Evolutionary conservation across 805 yeast species (phyloP), one percentile per base, ranked within the genome.

Genomic region (Maudiozyma bulderi): DNA sequence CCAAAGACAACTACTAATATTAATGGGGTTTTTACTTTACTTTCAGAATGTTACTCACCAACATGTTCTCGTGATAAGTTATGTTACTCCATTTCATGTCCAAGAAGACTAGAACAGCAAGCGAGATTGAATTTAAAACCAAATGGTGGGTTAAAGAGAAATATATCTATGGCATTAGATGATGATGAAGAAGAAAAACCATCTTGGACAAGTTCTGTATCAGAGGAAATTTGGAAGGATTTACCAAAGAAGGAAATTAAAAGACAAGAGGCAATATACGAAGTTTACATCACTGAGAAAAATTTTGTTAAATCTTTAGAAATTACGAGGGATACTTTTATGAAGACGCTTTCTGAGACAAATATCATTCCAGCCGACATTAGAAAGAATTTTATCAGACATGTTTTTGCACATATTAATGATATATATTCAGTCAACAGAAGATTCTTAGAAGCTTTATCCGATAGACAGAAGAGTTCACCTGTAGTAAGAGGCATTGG

Each of bases 41-140:
- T 93, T 53, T 86, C 97, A 0, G 96, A 90, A 61, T 93, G 99
- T 68, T 93, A 93, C 61, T 89, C 97, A 0, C 96, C 99, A 34
- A 93, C 99, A 0, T 93, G 99, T 68, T 82, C 96, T 5, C 73
- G 95, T 46, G 95, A 87, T 59, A 73, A 79, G 34, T 71, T 91
- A 39, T 93, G 99, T 68, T 93, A 93, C 67, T 86, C 95, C 41
- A 90, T 93, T 57, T 95, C 96, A 10, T 93, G 99, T 69, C 99
- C 99, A 13, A 77, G 96, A 56, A 77, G 98, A 53, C 72, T 93
- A 45, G 98, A 91, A 67, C 98, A 93, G 66, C 98, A 91, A 62
- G 95, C 96, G 4, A 75, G 98, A 51, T 75, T 87, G 46, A 89
- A 90, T 58, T 75, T 87, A 80, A 86, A 86, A 63, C 87, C 93